phyloP scores from a whole-genome alignment of 495 filamentous ascomycete species.

The Penicillium diatomitis region DNA sequence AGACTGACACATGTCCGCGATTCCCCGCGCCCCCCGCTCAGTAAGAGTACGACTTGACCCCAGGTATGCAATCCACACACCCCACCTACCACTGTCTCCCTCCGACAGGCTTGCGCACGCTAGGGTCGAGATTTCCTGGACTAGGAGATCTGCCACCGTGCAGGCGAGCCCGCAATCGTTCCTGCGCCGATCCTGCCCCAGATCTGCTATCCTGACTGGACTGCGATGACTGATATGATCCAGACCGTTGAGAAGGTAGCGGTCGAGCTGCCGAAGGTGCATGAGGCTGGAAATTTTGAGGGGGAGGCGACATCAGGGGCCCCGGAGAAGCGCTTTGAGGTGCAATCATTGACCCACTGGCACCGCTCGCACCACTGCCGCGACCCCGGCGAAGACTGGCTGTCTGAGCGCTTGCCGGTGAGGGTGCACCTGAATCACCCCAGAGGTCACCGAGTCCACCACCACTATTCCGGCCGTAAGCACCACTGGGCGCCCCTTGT shows the following conservation, averaged over 20 bases:
- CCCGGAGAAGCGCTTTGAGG: conserved; percentile 15
- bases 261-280: conserved; percentile 39
- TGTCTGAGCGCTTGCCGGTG: conserved; percentile 40
- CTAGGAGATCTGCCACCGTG: conserved; percentile 45
- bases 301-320: conserved; percentile 9
- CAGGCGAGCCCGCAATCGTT: conserved; percentile 57
- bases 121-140: conserved; percentile 26
- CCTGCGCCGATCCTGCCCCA: conserved; percentile 46
- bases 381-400: conserved; percentile 45
- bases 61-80: conserved; percentile 4
- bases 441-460: conserved; percentile 70
- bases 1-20: no score
- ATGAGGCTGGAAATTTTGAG: conserved; percentile 9
- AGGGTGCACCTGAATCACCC: conserved; percentile 51
- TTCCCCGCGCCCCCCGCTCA: background rate
- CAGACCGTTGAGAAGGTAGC: conserved; percentile 59
- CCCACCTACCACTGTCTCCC: conserved; percentile 9
- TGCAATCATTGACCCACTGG: conserved; percentile 13
- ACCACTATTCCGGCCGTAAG: conserved; percentile 26
- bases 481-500: conserved; percentile 19
- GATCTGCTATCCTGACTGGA: conserved; percentile 37
- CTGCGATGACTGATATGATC: conserved; percentile 54
- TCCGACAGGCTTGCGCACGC: conserved; percentile 30
- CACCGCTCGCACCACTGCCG: conserved; percentile 9
- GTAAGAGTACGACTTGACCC: conserved; percentile 7